Evolutionary conservation across 345 rosid species (phyloP), one percentile per base, ranked within the genome.

Genomic region (Carallia brachiata): DNA sequence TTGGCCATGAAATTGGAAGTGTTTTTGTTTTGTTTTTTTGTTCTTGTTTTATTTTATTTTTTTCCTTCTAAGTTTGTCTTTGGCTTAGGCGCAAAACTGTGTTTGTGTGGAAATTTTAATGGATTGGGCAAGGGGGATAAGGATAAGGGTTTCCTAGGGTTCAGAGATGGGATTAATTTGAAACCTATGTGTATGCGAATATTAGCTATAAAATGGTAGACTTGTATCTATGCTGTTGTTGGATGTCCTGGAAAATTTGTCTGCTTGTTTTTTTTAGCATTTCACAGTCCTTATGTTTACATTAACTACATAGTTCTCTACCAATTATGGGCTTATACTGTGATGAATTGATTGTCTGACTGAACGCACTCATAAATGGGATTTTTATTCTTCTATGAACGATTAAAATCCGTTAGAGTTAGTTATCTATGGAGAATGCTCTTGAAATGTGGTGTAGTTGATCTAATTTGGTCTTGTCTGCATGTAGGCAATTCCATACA

Each of bases 401-500:
- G 16, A 13, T 1, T 36, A 50, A 67, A 36, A n/a, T 37, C n/a
- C 15, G n/a, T 31, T 23, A 23, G 34, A 28, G 1, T 15, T 53
- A 7, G 36, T 15, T 3, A 5, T n/a, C 23, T 16, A 30, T 48
- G 4, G 61, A 63, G n/a, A 8, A 27, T 23, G 37, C 63, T 3
- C 12, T 40, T 58, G 31, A 34, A 50, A 1, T 50, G 36, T 7
- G 10, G 2, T 39, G 17, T 15, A 4, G 6, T n/a, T 71, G 36
- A 19, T 56, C 32, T 65, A 1, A 66, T 66, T n/a, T 67, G 6
- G 19, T 27, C 27, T 9, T 68, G 62, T 44, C 52, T 28, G n/a
- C 23, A 32, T 62, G 50, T 75, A 95, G 99, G 97, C 97, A 12
- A 83, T 95, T 80, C 97, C 99, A 18, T 95, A 90, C 70, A 13